Conservation (phyloP, 2,329 filamentous ascomycete species). For the Trichoderma sp. region DNA sequence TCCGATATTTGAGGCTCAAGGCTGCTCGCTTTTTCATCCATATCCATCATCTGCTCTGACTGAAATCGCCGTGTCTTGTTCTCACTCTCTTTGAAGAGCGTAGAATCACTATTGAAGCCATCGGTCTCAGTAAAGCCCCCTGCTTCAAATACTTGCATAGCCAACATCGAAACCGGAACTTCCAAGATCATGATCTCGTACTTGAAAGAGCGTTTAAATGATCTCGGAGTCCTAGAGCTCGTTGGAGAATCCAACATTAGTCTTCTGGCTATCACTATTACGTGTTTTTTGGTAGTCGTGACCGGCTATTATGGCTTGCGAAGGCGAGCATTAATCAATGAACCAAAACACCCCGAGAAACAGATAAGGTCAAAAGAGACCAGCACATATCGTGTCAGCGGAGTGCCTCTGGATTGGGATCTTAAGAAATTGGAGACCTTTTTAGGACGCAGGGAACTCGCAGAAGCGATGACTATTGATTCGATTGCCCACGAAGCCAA, state of each 20-base stretch:
- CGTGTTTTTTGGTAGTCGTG: background rate
- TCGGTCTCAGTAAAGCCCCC: too few species aligned
- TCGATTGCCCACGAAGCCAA: background rate
- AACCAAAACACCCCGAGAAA: background rate
- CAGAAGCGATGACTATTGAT: background rate
- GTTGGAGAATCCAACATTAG: background rate
- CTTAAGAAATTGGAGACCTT: background rate
- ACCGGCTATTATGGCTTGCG: background rate
- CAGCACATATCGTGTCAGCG: background rate
- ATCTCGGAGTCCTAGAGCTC: accelerated
- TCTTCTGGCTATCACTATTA: background rate
- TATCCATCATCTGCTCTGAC: too few species aligned
- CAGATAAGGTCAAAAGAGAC: background rate
- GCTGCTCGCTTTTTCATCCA: background rate
- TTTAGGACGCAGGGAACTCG: background rate
- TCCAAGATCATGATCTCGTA: background rate
- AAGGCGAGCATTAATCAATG: background rate
- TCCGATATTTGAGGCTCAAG: background rate
- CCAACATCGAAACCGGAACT: accelerated
- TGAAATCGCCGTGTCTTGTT: too few species aligned
- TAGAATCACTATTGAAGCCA: too few species aligned
- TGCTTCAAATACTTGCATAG: too few species aligned
- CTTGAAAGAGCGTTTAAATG: background rate
- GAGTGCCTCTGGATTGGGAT: background rate
- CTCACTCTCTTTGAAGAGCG: too few species aligned